Evolutionary conservation across 768 basidiomycete species (phyloP).

Genomic region (Cyathus striatus): DNA sequence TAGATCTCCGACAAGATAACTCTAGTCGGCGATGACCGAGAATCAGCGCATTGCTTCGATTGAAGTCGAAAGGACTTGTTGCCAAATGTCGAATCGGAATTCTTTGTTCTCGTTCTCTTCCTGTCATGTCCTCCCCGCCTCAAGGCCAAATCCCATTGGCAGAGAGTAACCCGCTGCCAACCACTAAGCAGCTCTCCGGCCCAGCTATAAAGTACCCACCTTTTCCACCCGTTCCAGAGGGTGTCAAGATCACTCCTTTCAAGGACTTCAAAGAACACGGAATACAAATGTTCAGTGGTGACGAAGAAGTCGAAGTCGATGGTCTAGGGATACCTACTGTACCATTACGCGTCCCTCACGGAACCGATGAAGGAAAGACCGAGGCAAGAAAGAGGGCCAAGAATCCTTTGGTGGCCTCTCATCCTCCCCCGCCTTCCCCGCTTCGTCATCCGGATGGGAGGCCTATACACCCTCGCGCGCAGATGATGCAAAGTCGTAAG

Average conservation of each 20-base stretch:
- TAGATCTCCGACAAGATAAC: too few species aligned
- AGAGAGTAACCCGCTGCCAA: too few species aligned
- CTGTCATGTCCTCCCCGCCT: conserved; percentile 1
- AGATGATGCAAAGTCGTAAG: conserved; percentile 12
- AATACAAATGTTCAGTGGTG: conserved; percentile 39
- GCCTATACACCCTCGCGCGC: conserved; percentile 7
- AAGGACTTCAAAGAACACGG: conserved; percentile 51
- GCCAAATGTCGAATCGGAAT: too few species aligned
- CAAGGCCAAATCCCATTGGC: too few species aligned
- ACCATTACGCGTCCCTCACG: conserved; percentile 47
- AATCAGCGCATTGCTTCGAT: too few species aligned
- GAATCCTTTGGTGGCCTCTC: conserved; percentile 14
- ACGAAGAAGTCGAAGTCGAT: conserved; percentile 56
- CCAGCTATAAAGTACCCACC: conserved; percentile 17
- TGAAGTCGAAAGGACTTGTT: too few species aligned
- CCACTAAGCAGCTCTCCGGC: background rate
- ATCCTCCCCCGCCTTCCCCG: background rate
- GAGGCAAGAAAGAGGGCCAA: conserved; percentile 41
- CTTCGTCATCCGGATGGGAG: too few species aligned
- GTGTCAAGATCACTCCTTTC: conserved; percentile 50
- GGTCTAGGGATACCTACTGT: conserved; percentile 67
- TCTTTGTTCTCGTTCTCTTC: too few species aligned
- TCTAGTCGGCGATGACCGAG: too few species aligned
- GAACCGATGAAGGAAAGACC: conserved; percentile 48
- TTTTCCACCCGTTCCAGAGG: conserved; percentile 24